Evolutionary conservation across 75 land plant genomes (phyloP), one percentile per base, ranked within the genome.

Genomic region (Picea sitchensis): DNA sequence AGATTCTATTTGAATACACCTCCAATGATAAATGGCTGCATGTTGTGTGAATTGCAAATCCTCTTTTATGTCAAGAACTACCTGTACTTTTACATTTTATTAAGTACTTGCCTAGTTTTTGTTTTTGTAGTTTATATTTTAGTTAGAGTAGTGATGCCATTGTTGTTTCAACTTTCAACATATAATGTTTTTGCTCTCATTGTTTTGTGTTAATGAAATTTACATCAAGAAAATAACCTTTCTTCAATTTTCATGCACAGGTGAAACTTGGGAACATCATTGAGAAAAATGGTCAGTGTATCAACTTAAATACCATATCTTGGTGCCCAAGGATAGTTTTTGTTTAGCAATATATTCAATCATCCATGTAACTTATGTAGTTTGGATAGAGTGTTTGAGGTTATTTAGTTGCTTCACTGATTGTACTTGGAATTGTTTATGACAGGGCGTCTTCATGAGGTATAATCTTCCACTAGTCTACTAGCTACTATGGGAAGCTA

Each of bases 371-470:
- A 59, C 12, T 36, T 75, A 60, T 34, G 17, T 41, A 17, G 15
- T 63, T 61, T 76, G 61, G 61, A 14, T 41, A 58, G 36, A 76
- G 20, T 4, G 3, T 57, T 14, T 2, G 47, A 18, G 44, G 14
- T 18, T 34, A 8, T 76, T 59, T 44, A 26, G 54, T 30, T 47
- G 7, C 57, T 56, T 62, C 17, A n/a, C 71, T 38, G 44, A 71
- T 13, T 41, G 13, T 21, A 47, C 54, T 51, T 51, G 47, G 9
- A 30, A 17, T 14, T 26, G 34, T 76, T 76, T 38, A 41, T 14
- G 57, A 20, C 77, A 88, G 90, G 87, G 57, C 80, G 80, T 26
- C 78, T 85, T 56, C 83, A 77, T 65, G 87, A 88, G 87, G 90
- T 88, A 79, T 6, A 34, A 59, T 65, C 14, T n/a, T 67, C 69